phyloP scores from a whole-genome alignment of 1,139 yeast species.

The Blastobotrys indianensis region DNA sequence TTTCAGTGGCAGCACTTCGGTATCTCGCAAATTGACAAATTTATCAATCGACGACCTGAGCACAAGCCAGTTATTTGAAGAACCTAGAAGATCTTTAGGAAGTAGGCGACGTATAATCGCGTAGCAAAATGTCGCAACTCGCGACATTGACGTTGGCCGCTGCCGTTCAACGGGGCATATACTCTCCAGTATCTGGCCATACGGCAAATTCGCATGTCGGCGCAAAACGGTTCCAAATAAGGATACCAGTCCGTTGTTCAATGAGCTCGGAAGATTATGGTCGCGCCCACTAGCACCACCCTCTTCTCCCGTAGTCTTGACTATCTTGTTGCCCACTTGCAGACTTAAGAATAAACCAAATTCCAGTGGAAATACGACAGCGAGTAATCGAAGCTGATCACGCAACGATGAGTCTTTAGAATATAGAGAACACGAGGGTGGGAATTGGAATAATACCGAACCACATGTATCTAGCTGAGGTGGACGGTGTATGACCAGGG shows the following conservation, averaged over 20 bases:
- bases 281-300: neutral
- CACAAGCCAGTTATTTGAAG: slow-evolving; percentile 41
- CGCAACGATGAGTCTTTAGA: too few species aligned
- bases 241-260: neutral
- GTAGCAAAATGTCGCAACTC: slow-evolving; percentile 15
- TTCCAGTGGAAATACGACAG: slow-evolving; percentile 3
- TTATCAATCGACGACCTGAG: slow-evolving; percentile 38
- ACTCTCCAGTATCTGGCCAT: slow-evolving; percentile 1
- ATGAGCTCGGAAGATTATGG: neutral
- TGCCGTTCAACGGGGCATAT: slow-evolving; percentile 4
- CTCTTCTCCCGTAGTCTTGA: neutral
- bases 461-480: slow-evolving; percentile 4
- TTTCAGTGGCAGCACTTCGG: slow-evolving; percentile 30
- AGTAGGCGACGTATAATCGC: slow-evolving; percentile 34
- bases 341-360: neutral
- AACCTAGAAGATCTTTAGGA: slow-evolving; percentile 54
- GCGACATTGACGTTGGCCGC: slow-evolving; percentile 1
- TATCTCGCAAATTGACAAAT: slow-evolving; percentile 37
- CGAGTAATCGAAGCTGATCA: too few species aligned
- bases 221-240: neutral
- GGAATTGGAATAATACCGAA: neutral
- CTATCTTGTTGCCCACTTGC: neutral
- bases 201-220: slow-evolving; percentile 6
- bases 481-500: neutral
- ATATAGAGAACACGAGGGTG: too few species aligned